These are phyloP conservation scores for Lolium multiflorum DNA, from an alignment of 176 grass and related monocot species.

Conservation along the genomic window DNA sequence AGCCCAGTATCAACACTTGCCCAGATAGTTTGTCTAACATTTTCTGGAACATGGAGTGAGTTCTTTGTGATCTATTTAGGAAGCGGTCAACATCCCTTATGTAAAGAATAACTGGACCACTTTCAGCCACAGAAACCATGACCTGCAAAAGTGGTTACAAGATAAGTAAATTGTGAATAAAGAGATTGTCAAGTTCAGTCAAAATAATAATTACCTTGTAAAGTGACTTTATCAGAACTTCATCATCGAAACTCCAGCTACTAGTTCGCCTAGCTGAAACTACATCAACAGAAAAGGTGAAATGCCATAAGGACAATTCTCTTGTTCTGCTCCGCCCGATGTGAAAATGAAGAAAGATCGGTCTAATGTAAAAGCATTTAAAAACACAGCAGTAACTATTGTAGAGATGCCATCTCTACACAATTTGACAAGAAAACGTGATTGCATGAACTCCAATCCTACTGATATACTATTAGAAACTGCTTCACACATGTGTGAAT, in stretches of 20 bases:
- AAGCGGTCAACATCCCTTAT: constrained; percentile 88
- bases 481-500: constrained; percentile 18
- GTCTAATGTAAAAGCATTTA: neutral
- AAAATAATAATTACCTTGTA: constrained; percentile 74
- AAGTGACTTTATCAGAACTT: constrained; percentile 87
- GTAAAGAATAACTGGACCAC: constrained; percentile 73
- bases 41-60: constrained; percentile 73
- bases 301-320: neutral
- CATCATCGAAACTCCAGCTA: constrained; percentile 90
- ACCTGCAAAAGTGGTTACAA: constrained; percentile 53
- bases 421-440: constrained; percentile 34
- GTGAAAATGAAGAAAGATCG: neutral
- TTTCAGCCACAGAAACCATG: constrained; percentile 66
- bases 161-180: constrained; percentile 25
- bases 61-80: constrained; percentile 65
- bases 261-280: constrained; percentile 57
- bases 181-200: neutral
- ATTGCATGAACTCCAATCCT: neutral
- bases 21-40: constrained; percentile 81
- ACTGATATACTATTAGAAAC: constrained; percentile 8
- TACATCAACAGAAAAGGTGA: constrained; percentile 4
- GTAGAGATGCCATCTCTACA: constrained; percentile 19
- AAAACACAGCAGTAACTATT: neutral
- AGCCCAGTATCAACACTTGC: constrained; percentile 86
- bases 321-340: neutral